phyloP scores from a whole-genome alignment of 768 basidiomycete species.

The Omphalotus guepiniiformis region DNA sequence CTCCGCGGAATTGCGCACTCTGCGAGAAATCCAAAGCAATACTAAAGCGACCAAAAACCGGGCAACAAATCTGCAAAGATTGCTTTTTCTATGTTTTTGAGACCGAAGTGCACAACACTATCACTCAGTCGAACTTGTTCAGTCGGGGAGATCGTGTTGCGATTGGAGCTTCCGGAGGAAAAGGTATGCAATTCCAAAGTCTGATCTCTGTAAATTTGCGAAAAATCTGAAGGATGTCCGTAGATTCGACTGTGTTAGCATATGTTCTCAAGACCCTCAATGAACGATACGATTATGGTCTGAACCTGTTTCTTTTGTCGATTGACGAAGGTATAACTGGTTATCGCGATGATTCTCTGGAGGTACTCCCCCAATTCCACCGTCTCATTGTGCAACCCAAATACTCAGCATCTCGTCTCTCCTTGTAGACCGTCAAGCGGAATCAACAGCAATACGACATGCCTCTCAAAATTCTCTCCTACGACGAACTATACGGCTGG shows the following conservation, averaged over 20 bases:
- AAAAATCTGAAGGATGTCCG: constrained; percentile 1
- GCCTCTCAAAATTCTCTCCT: constrained; percentile 93
- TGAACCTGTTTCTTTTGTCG: constrained; percentile 88
- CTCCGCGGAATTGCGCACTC: constrained; percentile 74
- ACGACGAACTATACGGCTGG: constrained; percentile 97
- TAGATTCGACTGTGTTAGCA: constrained; percentile 97
- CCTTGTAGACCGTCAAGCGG: constrained; percentile 85
- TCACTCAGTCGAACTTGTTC: constrained; percentile 79
- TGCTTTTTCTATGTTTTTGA: constrained; percentile 98
- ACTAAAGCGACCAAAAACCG: constrained; percentile 92
- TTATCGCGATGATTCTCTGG: constrained; percentile 94
- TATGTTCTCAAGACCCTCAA: constrained; percentile 96
- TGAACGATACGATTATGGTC: constrained; percentile 88
- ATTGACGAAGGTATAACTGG: constrained; percentile 99
- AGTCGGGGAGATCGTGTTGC: constrained; percentile 88
- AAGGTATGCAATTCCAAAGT: constrained; percentile 52
- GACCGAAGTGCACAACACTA: constrained; percentile 97
- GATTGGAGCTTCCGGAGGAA: constrained; percentile 97
- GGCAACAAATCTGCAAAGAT: constrained; percentile 93
- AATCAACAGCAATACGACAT: constrained; percentile 95
- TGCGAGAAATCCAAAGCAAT: constrained; percentile 79
- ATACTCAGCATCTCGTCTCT: constrained; percentile 5
- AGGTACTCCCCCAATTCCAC: constrained; percentile 44
- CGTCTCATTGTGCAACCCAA: background rate
- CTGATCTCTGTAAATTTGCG: background rate